phyloP scores from a whole-genome alignment of 768 basidiomycete genomes.

The Mycena haematopus region DNA sequence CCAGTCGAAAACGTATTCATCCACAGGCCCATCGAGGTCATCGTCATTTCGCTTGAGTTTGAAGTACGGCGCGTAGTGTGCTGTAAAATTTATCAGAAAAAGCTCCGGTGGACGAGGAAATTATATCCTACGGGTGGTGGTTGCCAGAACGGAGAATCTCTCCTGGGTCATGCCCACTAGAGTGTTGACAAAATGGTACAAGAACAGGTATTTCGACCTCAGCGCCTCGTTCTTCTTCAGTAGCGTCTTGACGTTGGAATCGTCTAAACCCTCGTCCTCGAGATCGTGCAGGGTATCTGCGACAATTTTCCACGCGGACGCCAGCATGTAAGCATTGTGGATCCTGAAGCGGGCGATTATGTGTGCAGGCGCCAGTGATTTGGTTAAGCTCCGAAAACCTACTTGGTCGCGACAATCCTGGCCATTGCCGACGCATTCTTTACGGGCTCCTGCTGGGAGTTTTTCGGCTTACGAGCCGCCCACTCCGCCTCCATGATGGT shows the following conservation, averaged over 20 bases:
- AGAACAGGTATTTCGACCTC: slow-evolving; percentile 63
- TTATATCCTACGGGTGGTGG: slow-evolving; percentile 64
- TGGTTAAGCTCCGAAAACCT: slow-evolving; percentile 21
- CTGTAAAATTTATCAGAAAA: slow-evolving; percentile 42
- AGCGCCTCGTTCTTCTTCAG: slow-evolving; percentile 58
- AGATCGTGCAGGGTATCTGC: slow-evolving; percentile 61
- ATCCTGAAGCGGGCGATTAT: slow-evolving; percentile 51
- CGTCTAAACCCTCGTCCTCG: slow-evolving; percentile 58
- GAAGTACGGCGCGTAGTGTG: slow-evolving; percentile 77
- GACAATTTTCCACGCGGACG: slow-evolving; percentile 85
- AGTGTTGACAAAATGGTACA: slow-evolving; percentile 67
- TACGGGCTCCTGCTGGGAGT: slow-evolving; percentile 36
- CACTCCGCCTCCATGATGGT: slow-evolving; percentile 64
- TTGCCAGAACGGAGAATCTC: slow-evolving; percentile 72
- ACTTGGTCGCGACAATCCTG: slow-evolving; percentile 66
- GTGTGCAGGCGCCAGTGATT: slow-evolving; percentile 2
- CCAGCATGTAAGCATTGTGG: slow-evolving; percentile 83
- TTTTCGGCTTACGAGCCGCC: slow-evolving; percentile 50
- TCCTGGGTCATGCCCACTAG: slow-evolving; percentile 68
- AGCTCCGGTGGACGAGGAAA: slow-evolving; percentile 6
- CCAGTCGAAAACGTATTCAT: slow-evolving; percentile 69
- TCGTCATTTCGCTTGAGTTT: slow-evolving; percentile 46
- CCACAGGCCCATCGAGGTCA: slow-evolving; percentile 49
- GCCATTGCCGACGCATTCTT: slow-evolving; percentile 61
- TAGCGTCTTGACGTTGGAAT: slow-evolving; percentile 56